Conservation (phyloP, 1,284 basidiomycete species). For the Wallemia ichthyophaga region DNA sequence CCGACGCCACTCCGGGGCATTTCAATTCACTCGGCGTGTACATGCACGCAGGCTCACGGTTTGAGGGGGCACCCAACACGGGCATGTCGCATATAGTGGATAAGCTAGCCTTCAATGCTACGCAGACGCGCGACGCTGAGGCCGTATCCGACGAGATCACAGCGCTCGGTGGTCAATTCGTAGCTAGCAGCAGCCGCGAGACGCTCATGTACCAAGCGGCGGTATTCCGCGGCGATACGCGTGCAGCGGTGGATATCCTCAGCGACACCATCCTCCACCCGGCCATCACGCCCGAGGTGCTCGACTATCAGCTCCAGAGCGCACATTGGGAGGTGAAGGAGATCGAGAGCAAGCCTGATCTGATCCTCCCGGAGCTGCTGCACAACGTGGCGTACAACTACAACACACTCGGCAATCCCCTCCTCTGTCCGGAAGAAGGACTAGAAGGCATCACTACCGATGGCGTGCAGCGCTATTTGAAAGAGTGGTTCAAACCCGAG, state of each 20-base stretch:
- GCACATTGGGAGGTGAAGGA: constrained; percentile 81
- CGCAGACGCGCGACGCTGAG: constrained; percentile 21
- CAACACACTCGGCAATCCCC: constrained; percentile 57
- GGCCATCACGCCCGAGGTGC: constrained; percentile 41
- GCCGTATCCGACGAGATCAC: constrained; percentile 61
- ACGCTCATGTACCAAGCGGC: constrained; percentile 96
- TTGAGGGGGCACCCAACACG: constrained; percentile 41
- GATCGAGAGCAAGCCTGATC: constrained; percentile 62
- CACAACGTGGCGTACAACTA: constrained; percentile 56
- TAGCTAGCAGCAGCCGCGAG: constrained; percentile 70
- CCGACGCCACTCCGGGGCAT: constrained; percentile 68
- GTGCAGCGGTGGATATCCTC: constrained; percentile 55
- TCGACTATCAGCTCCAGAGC: constrained; percentile 55
- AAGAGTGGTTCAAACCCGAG: constrained; percentile 69
- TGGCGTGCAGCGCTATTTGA: constrained; percentile 35
- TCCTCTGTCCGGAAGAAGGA: constrained; percentile 62
- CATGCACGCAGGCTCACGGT: constrained; percentile 76
- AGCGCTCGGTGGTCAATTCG: constrained; percentile 65
- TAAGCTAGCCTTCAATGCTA: constrained; percentile 72
- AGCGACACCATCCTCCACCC: constrained; percentile 70
- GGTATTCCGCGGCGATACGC: constrained; percentile 58
- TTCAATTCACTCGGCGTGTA: constrained; percentile 84
- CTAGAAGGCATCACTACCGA: constrained; percentile 36
- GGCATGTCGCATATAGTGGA: constrained; percentile 80
- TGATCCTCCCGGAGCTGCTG: constrained; percentile 75